A percentile compares a stretch with the other conserved stretches of the same genome.
Conservation (phyloP, 2,329 filamentous ascomycete genomes). For the Aspergillus proliferans region DNA sequence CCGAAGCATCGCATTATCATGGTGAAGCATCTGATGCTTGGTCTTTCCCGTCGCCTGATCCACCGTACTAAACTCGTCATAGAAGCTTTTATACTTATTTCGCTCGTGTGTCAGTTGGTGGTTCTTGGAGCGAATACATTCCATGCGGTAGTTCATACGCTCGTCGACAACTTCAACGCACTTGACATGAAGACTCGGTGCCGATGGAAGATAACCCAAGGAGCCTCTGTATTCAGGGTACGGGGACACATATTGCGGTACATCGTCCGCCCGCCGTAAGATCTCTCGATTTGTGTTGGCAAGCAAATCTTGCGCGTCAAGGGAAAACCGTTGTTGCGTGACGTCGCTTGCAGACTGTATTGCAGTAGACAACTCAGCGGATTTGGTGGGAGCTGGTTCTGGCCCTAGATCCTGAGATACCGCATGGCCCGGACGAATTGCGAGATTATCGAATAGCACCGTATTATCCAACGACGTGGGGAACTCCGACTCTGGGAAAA, state of each 20-base stretch:
- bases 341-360: slow-evolving; percentile 9
- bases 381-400: not conserved
- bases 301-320: slow-evolving; percentile 17
- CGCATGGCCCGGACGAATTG: not conserved
- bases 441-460: not conserved
- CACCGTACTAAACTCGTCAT: slow-evolving; percentile 15
- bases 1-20: slow-evolving; percentile 18
- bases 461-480: slow-evolving; percentile 4
- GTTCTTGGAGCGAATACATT: slow-evolving; percentile 16
- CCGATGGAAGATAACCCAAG: slow-evolving; percentile 25
- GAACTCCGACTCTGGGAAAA: slow-evolving; percentile 13
- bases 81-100: slow-evolving; percentile 21
- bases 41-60: slow-evolving; percentile 25
- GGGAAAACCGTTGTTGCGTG: slow-evolving; percentile 17
- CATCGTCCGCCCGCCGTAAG: slow-evolving; percentile 12
- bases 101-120: slow-evolving; percentile 22
- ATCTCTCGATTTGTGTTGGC: slow-evolving; percentile 17
- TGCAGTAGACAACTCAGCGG: not conserved
- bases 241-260: slow-evolving; percentile 24
- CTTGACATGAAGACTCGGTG: slow-evolving; percentile 23
- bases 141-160: slow-evolving; percentile 16
- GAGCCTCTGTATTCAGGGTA: slow-evolving; percentile 22
- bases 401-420: not conserved
- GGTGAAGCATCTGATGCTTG: slow-evolving; percentile 12
- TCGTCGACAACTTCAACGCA: slow-evolving; percentile 20